phyloP scores from a whole-genome alignment of 2,329 filamentous ascomycete genomes.

The Neurospora sp. region DNA sequence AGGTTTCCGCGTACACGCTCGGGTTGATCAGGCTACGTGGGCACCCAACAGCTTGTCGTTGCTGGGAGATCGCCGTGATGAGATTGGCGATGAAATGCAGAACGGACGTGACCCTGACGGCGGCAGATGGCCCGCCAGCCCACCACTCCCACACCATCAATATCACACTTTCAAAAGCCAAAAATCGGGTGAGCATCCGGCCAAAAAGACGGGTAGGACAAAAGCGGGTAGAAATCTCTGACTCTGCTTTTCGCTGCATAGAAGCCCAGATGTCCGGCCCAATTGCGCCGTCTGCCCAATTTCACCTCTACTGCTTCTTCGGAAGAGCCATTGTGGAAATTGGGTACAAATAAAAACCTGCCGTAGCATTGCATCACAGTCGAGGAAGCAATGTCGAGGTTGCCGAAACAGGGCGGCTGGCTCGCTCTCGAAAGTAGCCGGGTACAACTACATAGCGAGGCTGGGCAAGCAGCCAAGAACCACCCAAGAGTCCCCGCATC shows the following conservation, averaged over 20 bases:
- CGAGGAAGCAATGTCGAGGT: background rate
- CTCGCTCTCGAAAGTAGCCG: background rate
- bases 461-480: background rate
- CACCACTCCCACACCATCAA: background rate
- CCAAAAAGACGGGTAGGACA: background rate
- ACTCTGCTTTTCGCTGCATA: background rate
- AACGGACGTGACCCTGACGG: background rate
- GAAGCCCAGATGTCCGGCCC: background rate
- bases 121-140: background rate
- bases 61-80: conserved; percentile 13
- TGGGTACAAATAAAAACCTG: background rate
- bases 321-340: background rate
- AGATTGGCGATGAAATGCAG: background rate
- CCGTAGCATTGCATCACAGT: background rate
- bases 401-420: background rate
- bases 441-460: background rate
- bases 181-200: background rate
- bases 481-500: background rate
- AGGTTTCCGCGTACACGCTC: background rate
- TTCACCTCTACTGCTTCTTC: background rate
- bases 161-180: background rate
- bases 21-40: conserved; percentile 25
- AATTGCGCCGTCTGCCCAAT: background rate
- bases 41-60: conserved; percentile 26
- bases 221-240: background rate